These are phyloP conservation scores for Hemileccinum impolitum DNA, from an alignment of 768 basidiomycete genomes.

Conservation along the genomic window DNA sequence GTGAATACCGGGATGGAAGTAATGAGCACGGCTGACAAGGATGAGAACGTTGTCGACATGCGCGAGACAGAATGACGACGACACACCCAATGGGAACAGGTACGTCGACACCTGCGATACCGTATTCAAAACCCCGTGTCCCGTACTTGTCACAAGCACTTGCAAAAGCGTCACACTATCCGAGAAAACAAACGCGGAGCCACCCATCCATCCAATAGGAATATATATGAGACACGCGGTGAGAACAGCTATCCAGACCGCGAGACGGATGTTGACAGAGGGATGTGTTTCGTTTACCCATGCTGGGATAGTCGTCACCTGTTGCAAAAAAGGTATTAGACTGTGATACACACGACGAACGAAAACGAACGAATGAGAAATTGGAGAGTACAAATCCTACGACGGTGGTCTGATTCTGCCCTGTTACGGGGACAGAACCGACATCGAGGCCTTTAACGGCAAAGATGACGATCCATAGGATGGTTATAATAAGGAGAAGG, in stretches of 20 bases:
- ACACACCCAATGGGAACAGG: conserved; percentile 20
- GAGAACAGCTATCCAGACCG: conserved; percentile 22
- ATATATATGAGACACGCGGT: conserved; percentile 25
- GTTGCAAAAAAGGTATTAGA: not conserved
- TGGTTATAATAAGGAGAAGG: conserved; percentile 15
- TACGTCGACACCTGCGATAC: conserved; percentile 18
- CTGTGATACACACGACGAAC: too few species aligned
- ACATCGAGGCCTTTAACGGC: conserved; percentile 8
- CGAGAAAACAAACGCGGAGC: conserved; percentile 8
- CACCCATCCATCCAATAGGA: conserved; percentile 23
- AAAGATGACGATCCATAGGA: conserved; percentile 19
- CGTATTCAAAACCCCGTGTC: conserved; percentile 2
- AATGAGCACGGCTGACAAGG: conserved; percentile 19
- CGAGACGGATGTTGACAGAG: conserved; percentile 19
- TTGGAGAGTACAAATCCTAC: conserved; percentile 24
- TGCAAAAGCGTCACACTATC: conserved; percentile 15
- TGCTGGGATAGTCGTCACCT: conserved; percentile 24
- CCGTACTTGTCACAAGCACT: conserved; percentile 5
- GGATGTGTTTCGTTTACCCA: conserved; percentile 26
- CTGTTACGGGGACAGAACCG: conserved; percentile 11
- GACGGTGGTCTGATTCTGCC: conserved; percentile 17
- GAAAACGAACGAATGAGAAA: conserved; percentile 22
- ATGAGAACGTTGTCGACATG: not conserved
- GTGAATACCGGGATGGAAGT: conserved; percentile 24
- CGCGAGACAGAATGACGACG: not conserved